Evolutionary conservation across 805 yeast genomes (phyloP).

Genomic region (Alloascoidea hylecoeti): DNA sequence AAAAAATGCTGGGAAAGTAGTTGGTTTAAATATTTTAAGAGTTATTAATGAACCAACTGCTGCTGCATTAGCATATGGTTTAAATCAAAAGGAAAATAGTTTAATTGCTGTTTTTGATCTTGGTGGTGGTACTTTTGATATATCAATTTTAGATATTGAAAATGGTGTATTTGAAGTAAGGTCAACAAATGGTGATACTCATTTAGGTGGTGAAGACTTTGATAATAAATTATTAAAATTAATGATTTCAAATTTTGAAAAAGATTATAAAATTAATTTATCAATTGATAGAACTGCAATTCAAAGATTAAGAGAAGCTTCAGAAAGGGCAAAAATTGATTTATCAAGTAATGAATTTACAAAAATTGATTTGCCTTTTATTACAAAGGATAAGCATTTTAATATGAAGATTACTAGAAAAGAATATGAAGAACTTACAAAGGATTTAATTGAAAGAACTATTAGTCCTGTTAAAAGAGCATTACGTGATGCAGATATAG

Average conservation of each 20-base stretch:
- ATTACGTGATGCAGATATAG: slow-evolving; percentile 63
- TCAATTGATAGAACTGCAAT: slow-evolving; percentile 58
- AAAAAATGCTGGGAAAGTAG: slow-evolving; percentile 96
- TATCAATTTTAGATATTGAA: slow-evolving; percentile 91
- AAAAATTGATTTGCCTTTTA: slow-evolving; percentile 69
- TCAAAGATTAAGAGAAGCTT: slow-evolving; percentile 79
- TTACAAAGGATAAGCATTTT: slow-evolving; percentile 77
- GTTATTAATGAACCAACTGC: slow-evolving; percentile 89
- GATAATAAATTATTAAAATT: slow-evolving; percentile 79
- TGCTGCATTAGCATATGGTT: slow-evolving; percentile 91
- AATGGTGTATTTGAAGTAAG: slow-evolving; percentile 97
- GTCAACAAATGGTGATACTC: slow-evolving; percentile 94
- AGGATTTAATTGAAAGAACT: slow-evolving; percentile 57
- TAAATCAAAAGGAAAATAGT: slow-evolving; percentile 71
- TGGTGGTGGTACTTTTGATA: slow-evolving; percentile 99
- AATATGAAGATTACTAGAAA: slow-evolving; percentile 55
- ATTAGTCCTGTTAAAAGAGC: slow-evolving; percentile 72
- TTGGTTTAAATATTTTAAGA: slow-evolving; percentile 81
- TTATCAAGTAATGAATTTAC: slow-evolving; percentile 62
- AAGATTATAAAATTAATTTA: slow-evolving; percentile 56
- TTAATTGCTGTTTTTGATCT: slow-evolving; percentile 93
- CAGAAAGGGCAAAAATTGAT: slow-evolving; percentile 84
- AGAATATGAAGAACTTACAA: slow-evolving; percentile 54
- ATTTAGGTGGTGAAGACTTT: slow-evolving; percentile 87
- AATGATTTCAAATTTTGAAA: slow-evolving; percentile 67